Evolutionary conservation across 2,329 filamentous ascomycete species (phyloP), one percentile per base, ranked within the genome.

Genomic region (Daldinia sp.): DNA sequence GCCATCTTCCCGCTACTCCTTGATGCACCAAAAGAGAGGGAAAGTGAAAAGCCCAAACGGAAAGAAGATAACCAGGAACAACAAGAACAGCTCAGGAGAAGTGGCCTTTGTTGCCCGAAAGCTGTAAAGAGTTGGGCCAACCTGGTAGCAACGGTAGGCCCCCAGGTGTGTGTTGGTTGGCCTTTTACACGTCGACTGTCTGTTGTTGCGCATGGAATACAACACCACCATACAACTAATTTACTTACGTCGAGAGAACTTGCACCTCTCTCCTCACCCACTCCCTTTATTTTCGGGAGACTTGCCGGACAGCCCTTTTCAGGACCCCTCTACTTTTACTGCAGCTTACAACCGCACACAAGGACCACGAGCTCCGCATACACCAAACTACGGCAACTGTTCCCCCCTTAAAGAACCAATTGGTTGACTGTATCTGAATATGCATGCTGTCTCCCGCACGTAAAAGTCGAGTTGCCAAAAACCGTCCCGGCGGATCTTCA

Each of bases 391-490:
- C 72, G 75, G 73, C 74, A 75, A 71, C 71, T 27, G 13, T 68
- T 66, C 57, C 69, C 70, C 58, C 43, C 21, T 41, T 53, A 49
- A 75, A 74, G 72, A 74, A 76, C 76, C 75, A 76, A 79, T 79
- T 78, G 75, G 71, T 71, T 76, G 69, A 71, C 69, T 74, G 77
- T 79, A 77, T 74, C 69, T 74, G 78, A 80, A 77, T 76, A 83
- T 83, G 81, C 80, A 83, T 81, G 77, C 73, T 75, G 75, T 74
- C 77, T 78, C 71, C 77, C 78, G 77, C 76, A 76, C 75, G 77
- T 77, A 77, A 76, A 76, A 76, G 70, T 77, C 69, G 77, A 76
- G 75, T 71, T 71, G 68, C 69, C 69, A 73, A 70, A 71, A 69
- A 64, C 68, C 68, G 66, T 71, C 54, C 69, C 72, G 75, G 74